These are phyloP conservation scores for Primulina eburnea DNA, from an alignment of 257 asterid genomes.

Conservation along the genomic window DNA sequence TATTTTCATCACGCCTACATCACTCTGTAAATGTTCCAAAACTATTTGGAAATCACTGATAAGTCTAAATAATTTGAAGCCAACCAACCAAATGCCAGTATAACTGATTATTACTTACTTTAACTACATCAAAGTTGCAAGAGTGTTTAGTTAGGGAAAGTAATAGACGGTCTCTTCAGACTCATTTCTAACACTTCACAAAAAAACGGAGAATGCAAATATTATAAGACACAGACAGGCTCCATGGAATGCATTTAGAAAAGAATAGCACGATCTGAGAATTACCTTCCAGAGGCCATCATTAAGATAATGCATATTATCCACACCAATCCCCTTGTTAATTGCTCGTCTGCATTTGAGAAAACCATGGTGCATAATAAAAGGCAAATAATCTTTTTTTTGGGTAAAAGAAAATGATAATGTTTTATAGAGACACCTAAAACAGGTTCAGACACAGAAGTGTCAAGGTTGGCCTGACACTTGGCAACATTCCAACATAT, in stretches of 20 bases:
- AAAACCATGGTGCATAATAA: slow-evolving; percentile 5
- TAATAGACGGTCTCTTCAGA: neutral
- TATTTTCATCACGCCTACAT: neutral
- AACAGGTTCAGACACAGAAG: neutral
- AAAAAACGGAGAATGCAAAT: neutral
- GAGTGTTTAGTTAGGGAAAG: neutral
- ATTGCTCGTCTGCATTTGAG: slow-evolving; percentile 56
- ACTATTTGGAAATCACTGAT: neutral
- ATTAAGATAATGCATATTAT: slow-evolving; percentile 96
- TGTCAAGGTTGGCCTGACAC: too few relatives aligned
- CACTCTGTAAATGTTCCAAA: neutral
- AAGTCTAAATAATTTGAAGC: neutral
- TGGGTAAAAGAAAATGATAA: neutral
- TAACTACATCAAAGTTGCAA: neutral
- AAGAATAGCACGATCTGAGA: neutral
- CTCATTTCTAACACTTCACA: neutral
- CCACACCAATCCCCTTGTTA: slow-evolving; percentile 97
- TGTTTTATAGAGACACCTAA: neutral
- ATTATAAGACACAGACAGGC: neutral
- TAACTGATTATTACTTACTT: neutral
- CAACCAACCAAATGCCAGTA: neutral
- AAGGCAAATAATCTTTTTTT: too few relatives aligned
- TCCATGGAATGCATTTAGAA: neutral
- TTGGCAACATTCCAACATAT: too few relatives aligned
- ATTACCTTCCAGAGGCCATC: slow-evolving; percentile 73